Percentiles rank a stretch among this genome's conserved stretches.
Evolutionary conservation across 2,329 filamentous ascomycete species (phyloP).

Genomic region (Penicillium sp.): DNA sequence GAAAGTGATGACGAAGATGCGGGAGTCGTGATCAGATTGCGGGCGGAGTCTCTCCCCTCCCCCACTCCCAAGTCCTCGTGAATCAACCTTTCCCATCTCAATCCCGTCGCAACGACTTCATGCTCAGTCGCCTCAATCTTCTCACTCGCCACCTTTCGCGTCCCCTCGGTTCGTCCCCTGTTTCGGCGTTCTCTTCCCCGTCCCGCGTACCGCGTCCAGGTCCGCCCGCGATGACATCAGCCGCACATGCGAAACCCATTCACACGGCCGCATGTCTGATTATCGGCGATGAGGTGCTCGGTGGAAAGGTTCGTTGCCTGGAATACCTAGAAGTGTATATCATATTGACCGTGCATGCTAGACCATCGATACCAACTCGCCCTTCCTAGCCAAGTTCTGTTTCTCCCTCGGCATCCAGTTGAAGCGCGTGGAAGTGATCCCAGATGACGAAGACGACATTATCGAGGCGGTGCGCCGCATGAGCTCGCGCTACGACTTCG

Average conservation of each 20-base stretch:
- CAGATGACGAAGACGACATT: slow-evolving; percentile 87
- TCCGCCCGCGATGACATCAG: slow-evolving; percentile 42
- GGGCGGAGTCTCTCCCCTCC: slow-evolving; percentile 20
- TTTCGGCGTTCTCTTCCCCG: slow-evolving; percentile 37
- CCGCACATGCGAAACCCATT: slow-evolving; percentile 54
- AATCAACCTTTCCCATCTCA: slow-evolving; percentile 5
- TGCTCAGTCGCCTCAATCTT: slow-evolving; percentile 73
- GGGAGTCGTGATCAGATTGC: slow-evolving; percentile 4
- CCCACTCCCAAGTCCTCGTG: slow-evolving; percentile 8
- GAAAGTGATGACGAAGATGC: neutral
- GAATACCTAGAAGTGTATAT: no score
- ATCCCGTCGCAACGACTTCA: slow-evolving; percentile 34
- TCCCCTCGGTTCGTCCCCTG: slow-evolving; percentile 51
- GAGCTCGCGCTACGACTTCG: slow-evolving; percentile 85
- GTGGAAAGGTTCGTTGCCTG: slow-evolving; percentile 97
- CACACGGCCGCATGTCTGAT: slow-evolving; percentile 88
- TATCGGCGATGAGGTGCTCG: slow-evolving; percentile 94
- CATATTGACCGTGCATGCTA: slow-evolving; percentile 22
- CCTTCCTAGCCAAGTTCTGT: slow-evolving; percentile 61
- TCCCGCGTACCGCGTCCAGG: slow-evolving; percentile 16
- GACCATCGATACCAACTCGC: slow-evolving; percentile 62
- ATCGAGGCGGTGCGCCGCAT: slow-evolving; percentile 79
- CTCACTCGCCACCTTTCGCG: slow-evolving; percentile 65
- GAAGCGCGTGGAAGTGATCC: slow-evolving; percentile 85
- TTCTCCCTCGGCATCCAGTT: slow-evolving; percentile 62